A percentile compares a stretch with the other conserved stretches of the same genome.
Evolutionary conservation across 176 grass and related monocot species (phyloP).

Genomic region (Oryza punctata): DNA sequence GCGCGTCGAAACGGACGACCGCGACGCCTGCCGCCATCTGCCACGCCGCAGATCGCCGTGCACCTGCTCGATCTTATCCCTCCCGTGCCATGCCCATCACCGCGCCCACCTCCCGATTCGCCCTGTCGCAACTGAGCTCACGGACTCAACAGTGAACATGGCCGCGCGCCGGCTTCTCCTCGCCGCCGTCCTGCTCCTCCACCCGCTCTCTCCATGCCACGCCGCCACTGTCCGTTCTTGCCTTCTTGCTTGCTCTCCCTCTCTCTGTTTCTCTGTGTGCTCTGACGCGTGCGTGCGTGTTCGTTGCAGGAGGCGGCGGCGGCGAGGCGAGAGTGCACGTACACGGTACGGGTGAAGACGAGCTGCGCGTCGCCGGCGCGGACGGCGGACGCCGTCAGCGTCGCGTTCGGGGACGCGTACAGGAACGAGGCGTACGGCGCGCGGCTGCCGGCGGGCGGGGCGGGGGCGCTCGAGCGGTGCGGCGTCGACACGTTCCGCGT

Average conservation of each 20-base stretch:
- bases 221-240: conserved; percentile 9
- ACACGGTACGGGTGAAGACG: conserved; percentile 77
- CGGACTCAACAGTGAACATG: not conserved
- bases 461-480: conserved; percentile 57
- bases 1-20: not conserved
- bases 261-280: not conserved
- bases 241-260: too few relatives aligned
- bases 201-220: not conserved
- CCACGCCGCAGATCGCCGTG: too few relatives aligned
- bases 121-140: too few relatives aligned
- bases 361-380: conserved; percentile 66
- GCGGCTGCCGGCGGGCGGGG: conserved; percentile 45
- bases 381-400: conserved; percentile 61
- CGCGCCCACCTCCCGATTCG: too few relatives aligned
- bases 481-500: conserved; percentile 74
- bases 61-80: too few relatives aligned
- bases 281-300: not conserved
- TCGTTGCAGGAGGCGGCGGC: not conserved
- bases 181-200: not conserved
- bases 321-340: conserved; percentile 43
- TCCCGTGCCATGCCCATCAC: too few relatives aligned
- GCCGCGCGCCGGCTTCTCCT: not conserved
- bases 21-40: not conserved
- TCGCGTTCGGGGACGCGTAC: conserved; percentile 84
- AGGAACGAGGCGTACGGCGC: conserved; percentile 70